A percentile compares a stretch with the other conserved stretches of the same genome.
Evolutionary conservation across 2,329 filamentous ascomycete species (phyloP).

Genomic region (Fusarium napiforme): DNA sequence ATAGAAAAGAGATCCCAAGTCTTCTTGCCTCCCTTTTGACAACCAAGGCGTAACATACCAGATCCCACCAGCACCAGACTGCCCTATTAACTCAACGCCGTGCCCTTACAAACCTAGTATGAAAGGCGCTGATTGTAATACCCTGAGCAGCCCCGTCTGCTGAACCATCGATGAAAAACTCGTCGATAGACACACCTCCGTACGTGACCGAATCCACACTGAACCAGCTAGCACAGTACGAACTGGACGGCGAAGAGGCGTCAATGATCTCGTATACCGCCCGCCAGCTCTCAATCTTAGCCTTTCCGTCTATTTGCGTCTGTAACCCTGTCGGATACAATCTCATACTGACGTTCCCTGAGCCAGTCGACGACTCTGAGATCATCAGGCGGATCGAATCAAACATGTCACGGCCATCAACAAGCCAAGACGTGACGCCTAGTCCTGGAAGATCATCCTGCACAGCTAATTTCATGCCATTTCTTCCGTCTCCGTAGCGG

Average conservation of each 20-base stretch:
- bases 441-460: background rate
- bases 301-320: background rate
- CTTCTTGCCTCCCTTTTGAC: background rate
- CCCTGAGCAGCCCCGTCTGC: accelerated
- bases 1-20: background rate
- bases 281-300: background rate
- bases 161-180: background rate
- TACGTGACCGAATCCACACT: background rate
- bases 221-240: background rate
- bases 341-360: background rate
- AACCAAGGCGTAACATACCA: background rate
- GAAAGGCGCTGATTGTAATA: background rate
- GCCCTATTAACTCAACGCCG: too few species aligned
- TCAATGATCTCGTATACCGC: background rate
- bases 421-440: background rate
- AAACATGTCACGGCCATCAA: background rate
- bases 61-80: too few species aligned
- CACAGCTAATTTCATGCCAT: background rate
- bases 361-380: background rate
- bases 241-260: background rate
- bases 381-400: background rate
- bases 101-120: background rate
- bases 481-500: background rate
- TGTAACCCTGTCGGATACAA: background rate
- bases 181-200: background rate